phyloP scores from a whole-genome alignment of 2,329 filamentous ascomycete genomes.

The Diaporthe helianthi region DNA sequence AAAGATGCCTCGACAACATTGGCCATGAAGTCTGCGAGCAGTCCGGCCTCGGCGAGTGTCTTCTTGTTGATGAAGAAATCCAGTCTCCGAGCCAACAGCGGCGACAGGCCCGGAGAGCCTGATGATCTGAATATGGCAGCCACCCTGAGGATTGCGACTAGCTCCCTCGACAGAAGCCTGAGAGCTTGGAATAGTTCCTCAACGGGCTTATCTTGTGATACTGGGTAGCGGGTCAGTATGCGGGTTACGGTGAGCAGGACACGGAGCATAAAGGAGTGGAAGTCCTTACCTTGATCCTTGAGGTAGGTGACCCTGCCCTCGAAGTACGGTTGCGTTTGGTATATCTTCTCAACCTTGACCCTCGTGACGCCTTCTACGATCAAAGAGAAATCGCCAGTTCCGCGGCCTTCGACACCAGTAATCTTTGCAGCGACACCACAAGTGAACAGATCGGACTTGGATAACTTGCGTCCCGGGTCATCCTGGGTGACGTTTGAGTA shows the following conservation, averaged over 20 bases:
- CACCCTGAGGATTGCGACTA: slow-evolving; percentile 83
- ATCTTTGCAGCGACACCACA: slow-evolving; percentile 85
- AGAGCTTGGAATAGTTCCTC: slow-evolving; percentile 78
- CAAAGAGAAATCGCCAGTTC: slow-evolving; percentile 78
- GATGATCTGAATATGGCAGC: slow-evolving; percentile 81
- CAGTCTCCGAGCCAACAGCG: slow-evolving; percentile 83
- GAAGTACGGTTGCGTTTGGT: slow-evolving; percentile 83
- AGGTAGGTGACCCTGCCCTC: slow-evolving; percentile 79
- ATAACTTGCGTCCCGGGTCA: slow-evolving; percentile 62
- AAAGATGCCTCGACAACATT: slow-evolving; percentile 87
- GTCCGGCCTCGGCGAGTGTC: slow-evolving; percentile 80
- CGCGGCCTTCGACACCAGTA: slow-evolving; percentile 77
- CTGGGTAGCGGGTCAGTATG: slow-evolving; percentile 39
- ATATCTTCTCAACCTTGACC: slow-evolving; percentile 76
- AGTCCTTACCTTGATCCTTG: slow-evolving; percentile 69
- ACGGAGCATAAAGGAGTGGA: slow-evolving; percentile 20
- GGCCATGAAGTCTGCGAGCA: slow-evolving; percentile 94
- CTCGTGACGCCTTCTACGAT: slow-evolving; percentile 86
- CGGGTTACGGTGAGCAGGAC: not conserved
- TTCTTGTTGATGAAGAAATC: slow-evolving; percentile 88
- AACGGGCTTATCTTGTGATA: slow-evolving; percentile 63
- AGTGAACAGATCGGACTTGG: slow-evolving; percentile 77
- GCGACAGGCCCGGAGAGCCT: slow-evolving; percentile 72
- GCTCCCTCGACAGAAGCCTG: slow-evolving; percentile 84
- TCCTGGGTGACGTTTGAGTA: slow-evolving; percentile 53